Conservation (phyloP, 2,329 filamentous ascomycete species). For the Ophiostoma populinum region DNA sequence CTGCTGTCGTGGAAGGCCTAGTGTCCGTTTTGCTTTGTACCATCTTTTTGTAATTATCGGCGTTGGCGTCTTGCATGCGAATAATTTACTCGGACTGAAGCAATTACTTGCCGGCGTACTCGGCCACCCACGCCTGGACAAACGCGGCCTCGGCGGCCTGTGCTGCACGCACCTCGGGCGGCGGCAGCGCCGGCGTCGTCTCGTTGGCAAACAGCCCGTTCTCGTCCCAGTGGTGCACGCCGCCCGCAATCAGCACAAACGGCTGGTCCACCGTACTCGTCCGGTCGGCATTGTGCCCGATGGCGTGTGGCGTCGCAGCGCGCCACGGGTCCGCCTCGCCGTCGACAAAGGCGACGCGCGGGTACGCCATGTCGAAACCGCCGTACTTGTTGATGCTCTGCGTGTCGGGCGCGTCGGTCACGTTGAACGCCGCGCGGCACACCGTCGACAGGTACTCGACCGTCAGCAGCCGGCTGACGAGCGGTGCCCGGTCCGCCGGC, state of each 20-base stretch:
- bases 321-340: constrained; percentile 71
- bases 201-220: constrained; percentile 49
- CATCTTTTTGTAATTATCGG: neutral
- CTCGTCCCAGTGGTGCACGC: constrained; percentile 70
- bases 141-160: constrained; percentile 11
- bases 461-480: constrained; percentile 55
- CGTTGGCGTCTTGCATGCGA: no score
- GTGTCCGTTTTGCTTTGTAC: neutral
- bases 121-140: constrained; percentile 10
- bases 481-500: constrained; percentile 42
- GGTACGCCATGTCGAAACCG: constrained; percentile 53
- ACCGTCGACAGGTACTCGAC: constrained; percentile 42
- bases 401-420: constrained; percentile 44
- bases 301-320: constrained; percentile 52
- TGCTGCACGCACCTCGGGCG: constrained; percentile 6
- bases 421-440: constrained; percentile 54
- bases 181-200: constrained; percentile 21
- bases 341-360: constrained; percentile 60
- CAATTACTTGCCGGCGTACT: no score
- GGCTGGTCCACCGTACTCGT: constrained; percentile 47
- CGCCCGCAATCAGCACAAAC: constrained; percentile 54
- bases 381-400: constrained; percentile 60
- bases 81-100: no score
- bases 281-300: constrained; percentile 38
- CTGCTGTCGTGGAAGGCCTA: constrained; percentile 2